Percentiles rank a stretch among this genome's conserved stretches.
These are phyloP conservation scores for Parasarocladium wereldwijsianum DNA, from an alignment of 2,329 filamentous ascomycete genomes.

Conservation along the genomic window DNA sequence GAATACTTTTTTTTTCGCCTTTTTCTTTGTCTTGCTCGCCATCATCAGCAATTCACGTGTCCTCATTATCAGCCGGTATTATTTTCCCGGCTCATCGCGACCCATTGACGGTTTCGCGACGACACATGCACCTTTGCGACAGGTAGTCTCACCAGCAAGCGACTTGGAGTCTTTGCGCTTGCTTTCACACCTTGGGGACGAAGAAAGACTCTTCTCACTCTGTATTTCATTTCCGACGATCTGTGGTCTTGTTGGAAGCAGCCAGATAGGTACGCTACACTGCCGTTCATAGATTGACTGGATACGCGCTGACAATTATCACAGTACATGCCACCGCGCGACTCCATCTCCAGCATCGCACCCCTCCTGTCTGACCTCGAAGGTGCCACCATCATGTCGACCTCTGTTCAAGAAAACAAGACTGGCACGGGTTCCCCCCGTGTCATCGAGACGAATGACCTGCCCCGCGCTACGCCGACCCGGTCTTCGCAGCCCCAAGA, in stretches of 20 bases:
- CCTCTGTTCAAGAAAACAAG: slow-evolving; percentile 2
- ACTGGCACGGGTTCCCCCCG: slow-evolving; percentile 2
- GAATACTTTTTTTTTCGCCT: too few species aligned
- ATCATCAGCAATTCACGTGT: too few species aligned
- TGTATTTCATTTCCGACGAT: too few species aligned
- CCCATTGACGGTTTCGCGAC: slow-evolving; percentile 8
- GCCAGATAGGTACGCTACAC: not conserved
- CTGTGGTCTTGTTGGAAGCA: not conserved
- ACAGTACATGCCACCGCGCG: not conserved
- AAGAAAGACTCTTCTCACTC: slow-evolving; percentile 36
- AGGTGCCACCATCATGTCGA: slow-evolving; percentile 1
- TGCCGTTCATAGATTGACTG: too few species aligned
- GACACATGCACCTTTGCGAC: slow-evolving; percentile 29
- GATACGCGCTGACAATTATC: too few species aligned
- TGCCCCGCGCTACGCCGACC: slow-evolving; percentile 8
- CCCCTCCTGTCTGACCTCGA: not conserved
- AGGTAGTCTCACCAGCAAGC: slow-evolving; percentile 35
- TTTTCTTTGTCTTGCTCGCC: too few species aligned
- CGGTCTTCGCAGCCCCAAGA: slow-evolving; percentile 5
- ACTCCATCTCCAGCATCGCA: not conserved
- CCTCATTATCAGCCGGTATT: too few species aligned
- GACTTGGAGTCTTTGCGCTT: slow-evolving; percentile 57
- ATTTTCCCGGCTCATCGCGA: too few species aligned
- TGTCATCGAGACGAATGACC: slow-evolving; percentile 3
- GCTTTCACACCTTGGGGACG: slow-evolving; percentile 28